Evolutionary conservation across 108 stramenopile genomes (phyloP).

Genomic region (Cyclostephanos invisitatus): DNA sequence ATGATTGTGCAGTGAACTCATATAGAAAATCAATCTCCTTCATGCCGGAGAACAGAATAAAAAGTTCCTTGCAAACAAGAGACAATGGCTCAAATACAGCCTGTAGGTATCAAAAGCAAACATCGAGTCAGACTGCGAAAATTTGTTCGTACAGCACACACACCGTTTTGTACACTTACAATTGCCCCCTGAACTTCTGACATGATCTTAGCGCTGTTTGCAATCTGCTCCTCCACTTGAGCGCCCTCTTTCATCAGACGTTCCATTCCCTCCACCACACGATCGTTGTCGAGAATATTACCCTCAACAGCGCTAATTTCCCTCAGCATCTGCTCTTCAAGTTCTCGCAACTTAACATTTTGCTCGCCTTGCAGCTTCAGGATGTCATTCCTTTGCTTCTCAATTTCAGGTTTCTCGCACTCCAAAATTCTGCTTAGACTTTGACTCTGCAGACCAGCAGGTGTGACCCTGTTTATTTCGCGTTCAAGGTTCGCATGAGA

Average conservation of each 20-base stretch:
- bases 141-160: background rate
- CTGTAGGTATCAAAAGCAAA: background rate
- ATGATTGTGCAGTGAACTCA: slow-evolving; percentile 82
- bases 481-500: background rate
- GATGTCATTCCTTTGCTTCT: slow-evolving; percentile 79
- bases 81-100: slow-evolving; percentile 89
- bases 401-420: slow-evolving; percentile 93
- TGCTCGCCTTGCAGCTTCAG: slow-evolving; percentile 94
- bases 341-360: slow-evolving; percentile 90
- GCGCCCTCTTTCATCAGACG: slow-evolving; percentile 92
- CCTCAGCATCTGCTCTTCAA: slow-evolving; percentile 95
- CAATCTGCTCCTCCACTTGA: slow-evolving; percentile 93
- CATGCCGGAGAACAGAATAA: slow-evolving; percentile 67
- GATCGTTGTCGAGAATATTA: slow-evolving; percentile 97
- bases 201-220: slow-evolving; percentile 89
- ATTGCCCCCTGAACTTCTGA: slow-evolving; percentile 84
- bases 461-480: slow-evolving; percentile 65
- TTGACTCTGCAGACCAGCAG: slow-evolving; percentile 91
- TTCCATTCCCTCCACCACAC: slow-evolving; percentile 94
- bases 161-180: background rate
- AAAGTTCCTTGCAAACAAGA: slow-evolving; percentile 69
- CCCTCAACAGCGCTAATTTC: slow-evolving; percentile 94
- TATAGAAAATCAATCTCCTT: slow-evolving; percentile 79
- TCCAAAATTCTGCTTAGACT: slow-evolving; percentile 86
- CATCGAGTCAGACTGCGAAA: background rate